Percentiles rank a stretch among this genome's conserved stretches.
Evolutionary conservation across 257 asterid species (phyloP).

Genomic region (Fraxinus cuspidata): DNA sequence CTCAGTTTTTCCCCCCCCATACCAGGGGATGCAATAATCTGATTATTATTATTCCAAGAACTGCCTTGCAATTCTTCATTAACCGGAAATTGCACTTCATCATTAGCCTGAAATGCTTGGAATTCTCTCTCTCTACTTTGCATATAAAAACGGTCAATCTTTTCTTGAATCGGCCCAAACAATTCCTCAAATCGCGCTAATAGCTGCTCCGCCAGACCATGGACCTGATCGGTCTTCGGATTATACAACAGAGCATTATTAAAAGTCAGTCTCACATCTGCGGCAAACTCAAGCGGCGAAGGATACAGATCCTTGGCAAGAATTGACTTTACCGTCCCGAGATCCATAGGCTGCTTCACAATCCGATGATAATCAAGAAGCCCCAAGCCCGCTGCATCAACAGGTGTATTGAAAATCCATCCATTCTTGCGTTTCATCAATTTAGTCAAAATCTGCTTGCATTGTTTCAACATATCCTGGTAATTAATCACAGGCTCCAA

Average conservation of each 20-base stretch:
- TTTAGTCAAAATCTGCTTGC: slow-evolving; percentile 63
- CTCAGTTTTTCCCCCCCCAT: slow-evolving; percentile 49
- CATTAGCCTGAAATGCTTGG: slow-evolving; percentile 25
- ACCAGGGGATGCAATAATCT: slow-evolving; percentile 44
- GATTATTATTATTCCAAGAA: slow-evolving; percentile 62
- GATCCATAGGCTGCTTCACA: slow-evolving; percentile 93
- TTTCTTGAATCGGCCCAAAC: slow-evolving; percentile 69
- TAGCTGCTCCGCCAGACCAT: slow-evolving; percentile 65
- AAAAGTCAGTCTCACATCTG: slow-evolving; percentile 79
- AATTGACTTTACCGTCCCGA: slow-evolving; percentile 80
- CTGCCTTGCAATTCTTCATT: slow-evolving; percentile 55
- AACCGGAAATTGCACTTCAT: slow-evolving; percentile 9
- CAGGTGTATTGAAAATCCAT: slow-evolving; percentile 66
- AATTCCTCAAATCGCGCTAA: slow-evolving; percentile 67
- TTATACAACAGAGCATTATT: slow-evolving; percentile 90
- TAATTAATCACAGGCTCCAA: slow-evolving; percentile 30
- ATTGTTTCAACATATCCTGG: slow-evolving; percentile 65
- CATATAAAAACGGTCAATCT: slow-evolving; percentile 26
- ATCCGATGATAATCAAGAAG: slow-evolving; percentile 89
- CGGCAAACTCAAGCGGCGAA: slow-evolving; percentile 70
- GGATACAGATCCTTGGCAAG: slow-evolving; percentile 48
- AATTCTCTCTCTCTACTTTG: slow-evolving; percentile 38
- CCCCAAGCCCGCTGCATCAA: slow-evolving; percentile 66
- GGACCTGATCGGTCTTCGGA: slow-evolving; percentile 73
- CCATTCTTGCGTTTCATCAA: slow-evolving; percentile 63